A percentile compares a stretch with the other conserved stretches of the same genome.
These are phyloP conservation scores for Aristolochia fimbriata DNA, from an alignment of 164 flowering plant species.

Conservation along the genomic window DNA sequence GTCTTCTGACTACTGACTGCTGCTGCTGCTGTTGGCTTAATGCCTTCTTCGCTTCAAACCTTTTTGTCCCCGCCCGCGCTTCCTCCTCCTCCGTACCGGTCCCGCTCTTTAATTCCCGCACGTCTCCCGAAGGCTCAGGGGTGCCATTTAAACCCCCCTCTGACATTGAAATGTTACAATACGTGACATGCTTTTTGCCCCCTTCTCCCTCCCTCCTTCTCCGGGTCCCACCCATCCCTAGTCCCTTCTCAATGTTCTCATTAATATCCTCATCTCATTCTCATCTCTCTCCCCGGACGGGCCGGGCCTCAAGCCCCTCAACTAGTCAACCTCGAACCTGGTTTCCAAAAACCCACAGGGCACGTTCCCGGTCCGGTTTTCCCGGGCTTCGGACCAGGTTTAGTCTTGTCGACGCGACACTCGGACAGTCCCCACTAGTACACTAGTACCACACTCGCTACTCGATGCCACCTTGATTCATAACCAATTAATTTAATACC, in stretches of 20 bases:
- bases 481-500: too few species aligned
- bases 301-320: too few species aligned
- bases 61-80: neutral
- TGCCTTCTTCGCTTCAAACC: neutral
- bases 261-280: too few species aligned
- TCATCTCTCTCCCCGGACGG: too few species aligned
- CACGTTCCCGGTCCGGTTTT: neutral
- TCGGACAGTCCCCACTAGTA: neutral
- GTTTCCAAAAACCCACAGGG: neutral
- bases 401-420: neutral
- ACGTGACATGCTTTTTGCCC: neutral
- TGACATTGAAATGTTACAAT: neutral
- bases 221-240: neutral
- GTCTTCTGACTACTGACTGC: neutral
- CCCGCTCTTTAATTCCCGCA: neutral
- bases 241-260: too few species aligned
- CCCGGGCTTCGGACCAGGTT: neutral
- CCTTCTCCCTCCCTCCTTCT: neutral
- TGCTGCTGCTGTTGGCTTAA: too few species aligned
- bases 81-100: neutral
- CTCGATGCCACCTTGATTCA: too few species aligned
- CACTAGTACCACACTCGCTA: too few species aligned
- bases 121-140: constrained; percentile 1
- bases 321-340: constrained; percentile 1
- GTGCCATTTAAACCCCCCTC: neutral